phyloP scores from a whole-genome alignment of 257 asterid species.

The Nicotiana paniculata region DNA sequence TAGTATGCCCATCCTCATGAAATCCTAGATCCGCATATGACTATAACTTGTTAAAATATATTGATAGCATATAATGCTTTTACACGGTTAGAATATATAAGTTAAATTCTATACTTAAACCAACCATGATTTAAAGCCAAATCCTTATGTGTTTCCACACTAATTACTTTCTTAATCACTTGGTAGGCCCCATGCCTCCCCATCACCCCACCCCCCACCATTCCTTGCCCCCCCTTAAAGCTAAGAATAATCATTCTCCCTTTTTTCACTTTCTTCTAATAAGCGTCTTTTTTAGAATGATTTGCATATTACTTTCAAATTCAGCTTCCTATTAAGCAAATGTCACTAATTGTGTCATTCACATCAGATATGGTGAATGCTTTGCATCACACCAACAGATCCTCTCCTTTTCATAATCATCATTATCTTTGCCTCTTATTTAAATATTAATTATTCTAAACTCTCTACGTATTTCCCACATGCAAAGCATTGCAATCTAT shows the following conservation, averaged over 20 bases:
- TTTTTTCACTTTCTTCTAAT: conserved; percentile 4
- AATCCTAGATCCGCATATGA: too few species aligned
- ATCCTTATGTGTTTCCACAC: conserved; percentile 16
- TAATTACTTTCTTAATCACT: conserved; percentile 26
- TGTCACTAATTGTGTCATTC: conserved; percentile 21
- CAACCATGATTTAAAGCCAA: conserved; percentile 13
- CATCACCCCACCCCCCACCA: conserved; percentile 40
- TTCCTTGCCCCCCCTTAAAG: conserved; percentile 53
- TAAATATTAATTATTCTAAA: neutral
- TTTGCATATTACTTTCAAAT: conserved; percentile 62
- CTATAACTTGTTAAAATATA: neutral
- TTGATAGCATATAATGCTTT: neutral
- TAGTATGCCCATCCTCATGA: too few species aligned
- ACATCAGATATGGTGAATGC: conserved; percentile 62
- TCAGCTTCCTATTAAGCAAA: conserved; percentile 62
- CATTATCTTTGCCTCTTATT: neutral
- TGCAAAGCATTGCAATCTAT: conserved; percentile 10
- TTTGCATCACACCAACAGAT: conserved; percentile 46
- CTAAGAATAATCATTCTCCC: conserved; percentile 59
- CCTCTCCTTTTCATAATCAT: conserved; percentile 10
- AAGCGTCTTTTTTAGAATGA: conserved; percentile 28
- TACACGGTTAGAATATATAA: neutral
- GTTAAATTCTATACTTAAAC: neutral
- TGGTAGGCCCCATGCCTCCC: conserved; percentile 34
- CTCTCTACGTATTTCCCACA: neutral